phyloP scores from a whole-genome alignment of 2,329 filamentous ascomycete genomes.

The Zymoseptoria pseudotritici region DNA sequence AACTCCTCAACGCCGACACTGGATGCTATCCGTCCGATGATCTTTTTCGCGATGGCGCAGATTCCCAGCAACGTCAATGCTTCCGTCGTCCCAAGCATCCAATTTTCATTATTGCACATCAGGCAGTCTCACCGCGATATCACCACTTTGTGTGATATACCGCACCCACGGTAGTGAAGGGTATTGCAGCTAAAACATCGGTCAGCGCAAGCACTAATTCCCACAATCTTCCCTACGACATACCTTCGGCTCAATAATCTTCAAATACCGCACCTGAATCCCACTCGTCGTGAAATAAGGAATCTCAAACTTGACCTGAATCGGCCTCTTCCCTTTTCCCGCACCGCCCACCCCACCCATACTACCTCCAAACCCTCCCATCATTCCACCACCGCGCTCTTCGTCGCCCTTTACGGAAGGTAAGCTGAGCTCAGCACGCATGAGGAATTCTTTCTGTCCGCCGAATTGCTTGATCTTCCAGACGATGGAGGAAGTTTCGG shows the following conservation, averaged over 20 bases:
- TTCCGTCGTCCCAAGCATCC: not conserved
- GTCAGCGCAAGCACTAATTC: constrained; percentile 4
- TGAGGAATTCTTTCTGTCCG: constrained; percentile 95
- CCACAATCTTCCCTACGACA: constrained; percentile 1
- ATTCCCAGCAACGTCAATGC: not conserved
- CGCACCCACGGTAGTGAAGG: constrained; percentile 94
- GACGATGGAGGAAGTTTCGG: constrained; percentile 93
- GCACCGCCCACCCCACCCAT: constrained; percentile 81
- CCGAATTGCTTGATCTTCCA: constrained; percentile 99
- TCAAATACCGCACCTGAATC: constrained; percentile 95
- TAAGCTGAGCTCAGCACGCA: constrained; percentile 91
- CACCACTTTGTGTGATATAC: constrained; percentile 96
- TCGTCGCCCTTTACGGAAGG: constrained; percentile 93
- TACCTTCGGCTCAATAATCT: constrained; percentile 99
- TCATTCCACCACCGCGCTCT: constrained; percentile 86
- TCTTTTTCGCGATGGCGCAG: too few relatives aligned
- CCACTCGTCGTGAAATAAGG: constrained; percentile 99
- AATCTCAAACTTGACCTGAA: constrained; percentile 99
- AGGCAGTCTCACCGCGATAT: constrained; percentile 91
- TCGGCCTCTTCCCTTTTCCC: constrained; percentile 93
- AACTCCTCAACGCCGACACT: too few relatives aligned
- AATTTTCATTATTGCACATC: constrained; percentile 48
- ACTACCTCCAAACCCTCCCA: constrained; percentile 89
- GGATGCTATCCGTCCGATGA: too few relatives aligned
- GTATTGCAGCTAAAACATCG: constrained; percentile 76